Evolutionary conservation across 768 basidiomycete species (phyloP).

Genomic region (Collybiopsis confluens): DNA sequence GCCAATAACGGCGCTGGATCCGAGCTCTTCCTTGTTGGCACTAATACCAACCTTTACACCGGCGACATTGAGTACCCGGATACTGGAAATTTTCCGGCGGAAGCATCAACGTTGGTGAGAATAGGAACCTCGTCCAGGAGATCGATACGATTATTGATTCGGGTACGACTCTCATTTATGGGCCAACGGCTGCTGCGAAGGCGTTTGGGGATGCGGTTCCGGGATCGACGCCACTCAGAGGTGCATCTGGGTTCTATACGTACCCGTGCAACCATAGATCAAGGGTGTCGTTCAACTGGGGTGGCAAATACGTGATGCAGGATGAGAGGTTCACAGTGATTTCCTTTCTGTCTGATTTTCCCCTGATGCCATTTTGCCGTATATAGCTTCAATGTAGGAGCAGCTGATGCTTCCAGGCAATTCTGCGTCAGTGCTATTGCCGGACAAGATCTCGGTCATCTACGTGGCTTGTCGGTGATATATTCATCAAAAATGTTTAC

Average conservation of each 20-base stretch:
- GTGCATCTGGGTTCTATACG: background rate
- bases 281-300: background rate
- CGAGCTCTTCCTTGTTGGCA: slow-evolving; percentile 51
- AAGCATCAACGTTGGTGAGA: slow-evolving; percentile 13
- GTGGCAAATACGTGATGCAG: background rate
- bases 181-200: slow-evolving; percentile 17
- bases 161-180: slow-evolving; percentile 33
- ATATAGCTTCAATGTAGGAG: background rate
- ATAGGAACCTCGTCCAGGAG: slow-evolving; percentile 5
- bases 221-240: slow-evolving; percentile 7
- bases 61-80: slow-evolving; percentile 32
- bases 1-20: slow-evolving; percentile 21
- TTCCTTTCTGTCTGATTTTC: background rate
- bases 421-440: background rate
- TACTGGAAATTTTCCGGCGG: slow-evolving; percentile 23
- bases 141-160: slow-evolving; percentile 29
- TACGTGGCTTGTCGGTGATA: slow-evolving; percentile 4
- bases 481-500: slow-evolving; percentile 4
- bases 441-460: background rate
- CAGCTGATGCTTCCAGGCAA: background rate
- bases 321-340: background rate
- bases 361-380: background rate
- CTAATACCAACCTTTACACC: slow-evolving; percentile 40
- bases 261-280: slow-evolving; percentile 1
- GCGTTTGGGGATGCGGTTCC: slow-evolving; percentile 21